Conservation (phyloP, 176 grass and related monocot species). For the Echinochloa phyllopogon region DNA sequence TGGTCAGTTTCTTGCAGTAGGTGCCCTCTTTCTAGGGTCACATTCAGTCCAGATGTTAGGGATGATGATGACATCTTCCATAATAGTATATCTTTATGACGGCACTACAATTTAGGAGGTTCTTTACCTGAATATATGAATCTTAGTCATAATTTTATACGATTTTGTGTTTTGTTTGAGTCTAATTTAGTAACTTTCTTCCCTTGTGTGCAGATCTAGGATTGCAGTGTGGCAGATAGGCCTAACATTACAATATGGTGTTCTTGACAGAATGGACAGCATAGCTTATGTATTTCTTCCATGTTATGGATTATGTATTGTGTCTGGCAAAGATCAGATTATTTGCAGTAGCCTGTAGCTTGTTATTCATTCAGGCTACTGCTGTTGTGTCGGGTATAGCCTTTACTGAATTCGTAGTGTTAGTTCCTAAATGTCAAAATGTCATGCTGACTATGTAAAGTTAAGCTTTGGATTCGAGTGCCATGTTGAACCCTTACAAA, state of each 20-base stretch:
- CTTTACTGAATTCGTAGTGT: constrained; percentile 44
- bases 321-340: constrained; percentile 48
- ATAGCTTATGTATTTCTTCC: constrained; percentile 50
- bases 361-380: constrained; percentile 45
- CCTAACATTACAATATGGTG: constrained; percentile 68
- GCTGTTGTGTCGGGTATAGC: constrained; percentile 46
- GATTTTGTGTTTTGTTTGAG: background rate
- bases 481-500: constrained; percentile 20
- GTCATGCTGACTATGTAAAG: constrained; percentile 56
- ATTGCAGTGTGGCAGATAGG: constrained; percentile 63
- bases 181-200: background rate
- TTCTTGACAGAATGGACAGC: constrained; percentile 66
- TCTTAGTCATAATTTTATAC: background rate
- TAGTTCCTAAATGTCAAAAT: constrained; percentile 45
- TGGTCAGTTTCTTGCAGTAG: constrained; percentile 54
- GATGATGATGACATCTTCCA: background rate
- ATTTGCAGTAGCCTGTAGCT: constrained; percentile 64
- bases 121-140: background rate
- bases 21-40: background rate
- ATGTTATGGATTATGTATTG: constrained; percentile 46
- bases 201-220: constrained; percentile 50
- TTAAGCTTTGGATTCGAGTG: constrained; percentile 50
- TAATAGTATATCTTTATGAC: background rate
- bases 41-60: background rate
- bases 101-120: background rate